Evolutionary conservation across 2,329 filamentous ascomycete species (phyloP).

Genomic region (Daldinia sp.): DNA sequence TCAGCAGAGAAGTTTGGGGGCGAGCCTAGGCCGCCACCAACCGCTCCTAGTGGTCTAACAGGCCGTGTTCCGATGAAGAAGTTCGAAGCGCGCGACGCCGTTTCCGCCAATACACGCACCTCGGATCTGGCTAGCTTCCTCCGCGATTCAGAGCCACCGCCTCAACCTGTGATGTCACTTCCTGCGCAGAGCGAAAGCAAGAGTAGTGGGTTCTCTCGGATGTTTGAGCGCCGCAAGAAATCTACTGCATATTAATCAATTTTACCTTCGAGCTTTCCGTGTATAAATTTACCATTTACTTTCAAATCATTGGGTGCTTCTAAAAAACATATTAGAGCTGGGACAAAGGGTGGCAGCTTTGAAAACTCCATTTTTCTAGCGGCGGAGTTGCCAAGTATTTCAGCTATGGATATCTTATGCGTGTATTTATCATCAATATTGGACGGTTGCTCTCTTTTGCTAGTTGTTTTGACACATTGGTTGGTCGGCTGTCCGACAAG

Average conservation of each 20-base stretch:
- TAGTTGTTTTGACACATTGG: conserved; percentile 1
- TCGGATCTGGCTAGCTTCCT: conserved; percentile 80
- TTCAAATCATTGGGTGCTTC: conserved; percentile 17
- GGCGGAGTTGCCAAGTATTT: conserved; percentile 11
- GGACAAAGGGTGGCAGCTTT: conserved; percentile 26
- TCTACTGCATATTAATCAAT: conserved; percentile 50
- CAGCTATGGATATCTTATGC: conserved; percentile 24
- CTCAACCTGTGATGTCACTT: conserved; percentile 50
- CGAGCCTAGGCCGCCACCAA: conserved; percentile 38
- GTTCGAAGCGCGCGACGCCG: conserved; percentile 68
- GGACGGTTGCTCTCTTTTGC: neutral
- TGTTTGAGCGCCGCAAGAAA: conserved; percentile 66
- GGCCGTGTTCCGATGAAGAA: conserved; percentile 66
- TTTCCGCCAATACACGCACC: conserved; percentile 62
- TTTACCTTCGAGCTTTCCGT: conserved; percentile 27
- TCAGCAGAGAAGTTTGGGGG: conserved; percentile 58
- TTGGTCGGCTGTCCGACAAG: neutral
- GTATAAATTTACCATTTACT: conserved; percentile 40
- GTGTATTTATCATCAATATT: conserved; percentile 24
- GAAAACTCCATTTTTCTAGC: conserved; percentile 9
- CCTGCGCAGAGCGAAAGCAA: conserved; percentile 53
- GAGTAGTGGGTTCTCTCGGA: conserved; percentile 59
- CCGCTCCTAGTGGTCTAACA: conserved; percentile 46
- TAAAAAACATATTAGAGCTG: conserved; percentile 24
- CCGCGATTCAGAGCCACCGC: conserved; percentile 74